Conservation (phyloP, 306 rosid species). For the Potentilla sterilis region DNA sequence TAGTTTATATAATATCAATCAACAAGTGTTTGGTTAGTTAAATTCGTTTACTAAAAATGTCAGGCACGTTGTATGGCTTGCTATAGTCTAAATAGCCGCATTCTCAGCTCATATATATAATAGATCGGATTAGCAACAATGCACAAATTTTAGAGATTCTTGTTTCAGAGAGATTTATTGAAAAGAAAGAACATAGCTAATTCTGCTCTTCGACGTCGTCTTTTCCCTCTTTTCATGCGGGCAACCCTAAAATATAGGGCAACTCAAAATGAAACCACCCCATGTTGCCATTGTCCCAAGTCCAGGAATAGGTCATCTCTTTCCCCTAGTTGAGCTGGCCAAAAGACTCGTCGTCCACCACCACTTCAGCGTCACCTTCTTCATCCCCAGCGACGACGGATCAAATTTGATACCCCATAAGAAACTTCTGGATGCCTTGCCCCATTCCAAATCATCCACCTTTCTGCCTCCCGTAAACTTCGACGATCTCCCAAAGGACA, state of each 20-base stretch:
- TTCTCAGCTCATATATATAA: not conserved
- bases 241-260: not conserved
- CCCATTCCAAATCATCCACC: constrained; percentile 15
- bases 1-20: too few relatives aligned
- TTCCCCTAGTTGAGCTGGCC: not conserved
- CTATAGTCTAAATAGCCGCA: not conserved
- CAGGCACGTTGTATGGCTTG: not conserved
- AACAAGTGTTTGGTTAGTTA: too few relatives aligned
- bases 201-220: too few relatives aligned
- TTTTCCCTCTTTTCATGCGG: too few relatives aligned
- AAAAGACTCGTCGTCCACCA: not conserved
- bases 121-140: too few relatives aligned
- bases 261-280: not conserved
- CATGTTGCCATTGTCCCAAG: not conserved
- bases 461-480: constrained; percentile 26
- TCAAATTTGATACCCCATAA: constrained; percentile 18
- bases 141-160: not conserved
- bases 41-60: not conserved
- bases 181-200: too few relatives aligned
- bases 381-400: constrained; percentile 15
- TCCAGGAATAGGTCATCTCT: not conserved
- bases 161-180: not conserved
- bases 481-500: constrained; percentile 17
- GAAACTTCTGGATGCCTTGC: constrained; percentile 21
- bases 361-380: not conserved